A percentile compares a stretch with the other conserved stretches of the same genome.
Conservation (phyloP, 2,329 filamentous ascomycete genomes). For the Esteya vermicola region DNA sequence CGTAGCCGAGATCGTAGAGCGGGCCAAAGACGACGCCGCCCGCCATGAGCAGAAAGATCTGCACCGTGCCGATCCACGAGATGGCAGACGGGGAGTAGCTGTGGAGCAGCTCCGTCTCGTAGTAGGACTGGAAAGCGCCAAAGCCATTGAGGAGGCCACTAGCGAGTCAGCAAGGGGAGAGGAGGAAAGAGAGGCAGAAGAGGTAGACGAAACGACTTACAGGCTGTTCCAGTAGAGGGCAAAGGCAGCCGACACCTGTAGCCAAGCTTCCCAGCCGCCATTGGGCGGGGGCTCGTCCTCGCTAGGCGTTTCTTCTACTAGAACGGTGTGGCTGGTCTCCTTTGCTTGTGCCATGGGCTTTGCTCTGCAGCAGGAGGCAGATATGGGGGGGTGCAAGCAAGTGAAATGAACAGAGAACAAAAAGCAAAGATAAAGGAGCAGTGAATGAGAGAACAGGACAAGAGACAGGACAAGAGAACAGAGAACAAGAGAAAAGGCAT, state of each 20-base stretch:
- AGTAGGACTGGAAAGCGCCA: constrained; percentile 31
- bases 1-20: constrained; percentile 27
- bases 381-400: too few relatives aligned
- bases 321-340: too few relatives aligned
- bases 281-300: too few relatives aligned
- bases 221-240: background rate
- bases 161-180: background rate
- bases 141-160: constrained; percentile 26
- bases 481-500: too few relatives aligned
- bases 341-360: too few relatives aligned
- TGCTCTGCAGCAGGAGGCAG: too few relatives aligned
- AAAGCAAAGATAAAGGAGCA: too few relatives aligned
- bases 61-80: constrained; percentile 27
- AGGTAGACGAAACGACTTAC: background rate
- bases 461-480: too few relatives aligned
- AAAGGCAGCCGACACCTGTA: background rate
- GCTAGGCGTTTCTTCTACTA: too few relatives aligned
- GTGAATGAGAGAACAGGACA: too few relatives aligned
- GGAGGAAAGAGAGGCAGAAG: background rate
- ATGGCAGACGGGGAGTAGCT: constrained; percentile 19
- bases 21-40: constrained; percentile 25
- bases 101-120: constrained; percentile 21
- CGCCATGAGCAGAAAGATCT: constrained; percentile 25
- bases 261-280: background rate
- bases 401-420: too few relatives aligned